Evolutionary conservation across 2,329 filamentous ascomycete genomes (phyloP).

Genomic region (Ophiostoma ips): DNA sequence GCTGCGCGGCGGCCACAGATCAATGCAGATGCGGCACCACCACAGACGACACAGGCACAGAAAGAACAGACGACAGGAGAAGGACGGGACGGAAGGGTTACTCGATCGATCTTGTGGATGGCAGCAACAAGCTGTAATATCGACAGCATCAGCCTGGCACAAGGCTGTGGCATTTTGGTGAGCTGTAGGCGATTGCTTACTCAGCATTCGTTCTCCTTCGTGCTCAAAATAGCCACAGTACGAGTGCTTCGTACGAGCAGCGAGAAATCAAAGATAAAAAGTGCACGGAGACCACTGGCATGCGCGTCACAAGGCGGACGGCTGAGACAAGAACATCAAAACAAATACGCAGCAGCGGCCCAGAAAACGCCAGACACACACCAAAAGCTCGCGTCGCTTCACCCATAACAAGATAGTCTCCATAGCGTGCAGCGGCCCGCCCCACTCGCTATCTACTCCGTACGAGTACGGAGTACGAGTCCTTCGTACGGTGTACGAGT

Average conservation of each 20-base stretch:
- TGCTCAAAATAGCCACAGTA: too few species aligned
- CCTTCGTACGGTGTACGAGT: too few species aligned
- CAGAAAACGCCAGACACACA: conserved; percentile 2
- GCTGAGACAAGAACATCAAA: neutral
- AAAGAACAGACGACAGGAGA: neutral
- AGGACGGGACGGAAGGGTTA: neutral
- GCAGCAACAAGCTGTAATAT: neutral
- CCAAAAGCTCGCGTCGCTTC: neutral
- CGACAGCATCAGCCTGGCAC: neutral
- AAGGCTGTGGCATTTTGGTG: neutral
- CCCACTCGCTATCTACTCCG: neutral
- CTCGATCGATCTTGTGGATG: conserved; percentile 1
- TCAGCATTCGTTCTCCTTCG: too few species aligned
- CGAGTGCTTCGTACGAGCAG: neutral
- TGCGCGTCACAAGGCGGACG: neutral
- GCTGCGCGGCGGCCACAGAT: too few species aligned
- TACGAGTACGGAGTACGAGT: too few species aligned
- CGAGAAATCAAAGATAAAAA: neutral
- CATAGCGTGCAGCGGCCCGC: neutral
- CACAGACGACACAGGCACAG: neutral
- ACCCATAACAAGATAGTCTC: too few species aligned
- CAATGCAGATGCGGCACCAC: neutral
- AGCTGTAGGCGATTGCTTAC: too few species aligned
- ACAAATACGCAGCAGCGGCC: neutral
- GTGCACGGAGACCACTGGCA: neutral